These are phyloP conservation scores for Dothiorella sarmentorum DNA, from an alignment of 2,329 filamentous ascomycete genomes.

Conservation along the genomic window DNA sequence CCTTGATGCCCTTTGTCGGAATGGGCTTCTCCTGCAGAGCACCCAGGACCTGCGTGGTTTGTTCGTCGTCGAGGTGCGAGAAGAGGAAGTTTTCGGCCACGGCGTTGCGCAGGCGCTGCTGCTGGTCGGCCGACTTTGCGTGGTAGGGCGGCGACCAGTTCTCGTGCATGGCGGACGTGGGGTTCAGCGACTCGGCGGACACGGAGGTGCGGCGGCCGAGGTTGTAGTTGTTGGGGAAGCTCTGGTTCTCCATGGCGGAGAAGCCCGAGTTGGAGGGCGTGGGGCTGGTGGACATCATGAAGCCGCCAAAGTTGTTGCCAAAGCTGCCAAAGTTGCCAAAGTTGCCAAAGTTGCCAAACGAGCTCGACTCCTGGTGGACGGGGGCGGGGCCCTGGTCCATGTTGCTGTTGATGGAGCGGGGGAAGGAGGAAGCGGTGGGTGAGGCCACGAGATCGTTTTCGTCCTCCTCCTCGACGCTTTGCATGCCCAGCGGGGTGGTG, in stretches of 20 bases:
- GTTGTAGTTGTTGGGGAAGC: slow-evolving; percentile 89
- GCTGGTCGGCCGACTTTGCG: slow-evolving; percentile 77
- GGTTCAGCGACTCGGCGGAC: slow-evolving; percentile 93
- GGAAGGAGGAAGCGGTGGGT: slow-evolving; percentile 57
- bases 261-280: slow-evolving; percentile 42
- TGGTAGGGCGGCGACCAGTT: slow-evolving; percentile 88
- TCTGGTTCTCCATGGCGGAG: slow-evolving; percentile 56
- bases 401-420: slow-evolving; percentile 40
- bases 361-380: slow-evolving; percentile 39
- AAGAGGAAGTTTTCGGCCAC: slow-evolving; percentile 92
- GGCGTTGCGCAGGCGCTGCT: slow-evolving; percentile 72
- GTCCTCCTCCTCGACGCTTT: slow-evolving; percentile 75
- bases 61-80: slow-evolving; percentile 90
- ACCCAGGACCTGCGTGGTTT: slow-evolving; percentile 79
- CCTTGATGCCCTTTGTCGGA: slow-evolving; percentile 83
- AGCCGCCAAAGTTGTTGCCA: slow-evolving; percentile 23
- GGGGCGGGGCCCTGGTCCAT: slow-evolving; percentile 36
- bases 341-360: slow-evolving; percentile 34
- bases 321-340: slow-evolving; percentile 36
- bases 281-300: slow-evolving; percentile 27
- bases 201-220: slow-evolving; percentile 91
- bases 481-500: slow-evolving; percentile 49
- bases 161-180: slow-evolving; percentile 75
- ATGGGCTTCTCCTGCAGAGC: slow-evolving; percentile 94
- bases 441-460: slow-evolving; percentile 73